A percentile compares a stretch with the other conserved stretches of the same genome.
phyloP scores from a whole-genome alignment of 2,329 filamentous ascomycete species.

The Nemania sp. region DNA sequence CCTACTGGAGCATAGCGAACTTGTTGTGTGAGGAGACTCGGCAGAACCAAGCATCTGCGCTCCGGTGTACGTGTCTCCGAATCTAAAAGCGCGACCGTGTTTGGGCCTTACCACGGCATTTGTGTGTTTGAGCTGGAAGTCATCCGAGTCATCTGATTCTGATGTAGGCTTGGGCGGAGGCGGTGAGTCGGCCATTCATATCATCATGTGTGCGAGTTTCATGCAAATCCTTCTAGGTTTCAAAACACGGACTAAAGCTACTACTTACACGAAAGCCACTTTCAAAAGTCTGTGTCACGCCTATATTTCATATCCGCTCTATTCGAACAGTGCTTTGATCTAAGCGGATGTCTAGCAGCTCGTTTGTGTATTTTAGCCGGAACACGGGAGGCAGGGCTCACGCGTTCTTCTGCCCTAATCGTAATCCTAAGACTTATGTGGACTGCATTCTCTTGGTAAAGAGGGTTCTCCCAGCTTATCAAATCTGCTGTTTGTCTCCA shows the following conservation, averaged over 20 bases:
- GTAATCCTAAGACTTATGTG: too few relatives aligned
- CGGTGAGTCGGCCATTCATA: not conserved
- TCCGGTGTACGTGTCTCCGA: conserved; percentile 19
- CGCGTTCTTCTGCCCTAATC: too few relatives aligned
- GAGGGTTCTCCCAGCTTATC: too few relatives aligned
- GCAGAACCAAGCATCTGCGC: too few relatives aligned
- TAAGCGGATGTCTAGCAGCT: not conserved
- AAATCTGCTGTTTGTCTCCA: too few relatives aligned
- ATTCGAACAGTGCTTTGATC: not conserved
- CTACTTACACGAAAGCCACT: not conserved
- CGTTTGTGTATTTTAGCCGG: not conserved
- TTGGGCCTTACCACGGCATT: not conserved
- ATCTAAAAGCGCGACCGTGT: conserved; percentile 2
- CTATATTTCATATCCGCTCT: not conserved
- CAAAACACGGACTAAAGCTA: not conserved
- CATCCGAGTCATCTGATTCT: not conserved
- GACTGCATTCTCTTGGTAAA: too few relatives aligned
- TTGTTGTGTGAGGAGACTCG: not conserved
- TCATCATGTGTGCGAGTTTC: not conserved
- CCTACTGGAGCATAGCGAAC: conserved; percentile 3
- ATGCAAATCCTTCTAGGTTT: not conserved
- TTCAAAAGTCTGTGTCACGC: not conserved
- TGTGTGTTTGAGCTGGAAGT: not conserved
- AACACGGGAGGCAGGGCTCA: too few relatives aligned
- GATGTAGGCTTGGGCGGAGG: not conserved